These are phyloP conservation scores for Ustilago curta DNA, from an alignment of 1,284 basidiomycete genomes.

Conservation along the genomic window DNA sequence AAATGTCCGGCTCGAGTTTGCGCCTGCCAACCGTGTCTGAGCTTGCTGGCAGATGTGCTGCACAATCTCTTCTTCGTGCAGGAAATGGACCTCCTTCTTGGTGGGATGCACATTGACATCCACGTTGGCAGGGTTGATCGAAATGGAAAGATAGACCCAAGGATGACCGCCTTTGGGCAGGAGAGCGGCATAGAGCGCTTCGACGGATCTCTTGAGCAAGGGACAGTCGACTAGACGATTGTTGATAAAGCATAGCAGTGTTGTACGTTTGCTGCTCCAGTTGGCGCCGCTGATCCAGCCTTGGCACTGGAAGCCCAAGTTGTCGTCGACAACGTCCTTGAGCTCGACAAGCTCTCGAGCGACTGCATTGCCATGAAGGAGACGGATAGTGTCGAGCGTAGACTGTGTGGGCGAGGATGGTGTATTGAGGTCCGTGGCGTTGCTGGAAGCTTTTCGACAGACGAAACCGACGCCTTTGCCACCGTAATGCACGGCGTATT, in stretches of 20 bases:
- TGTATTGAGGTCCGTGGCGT: slow-evolving; percentile 79
- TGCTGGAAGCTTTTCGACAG: slow-evolving; percentile 71
- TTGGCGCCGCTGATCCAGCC: slow-evolving; percentile 88
- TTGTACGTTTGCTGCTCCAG: slow-evolving; percentile 85
- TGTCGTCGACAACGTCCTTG: slow-evolving; percentile 53
- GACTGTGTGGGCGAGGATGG: slow-evolving; percentile 76
- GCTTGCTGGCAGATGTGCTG: slow-evolving; percentile 76
- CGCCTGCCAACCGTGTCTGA: slow-evolving; percentile 44
- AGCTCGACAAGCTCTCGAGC: slow-evolving; percentile 80
- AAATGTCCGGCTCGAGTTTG: slow-evolving; percentile 64
- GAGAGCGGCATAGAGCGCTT: slow-evolving; percentile 84
- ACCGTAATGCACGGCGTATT: slow-evolving; percentile 77
- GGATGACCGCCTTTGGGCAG: slow-evolving; percentile 92
- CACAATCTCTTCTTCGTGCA: slow-evolving; percentile 90
- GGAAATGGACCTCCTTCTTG: slow-evolving; percentile 94
- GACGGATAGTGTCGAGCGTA: slow-evolving; percentile 79
- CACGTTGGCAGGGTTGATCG: slow-evolving; percentile 86
- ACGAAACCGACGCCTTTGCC: slow-evolving; percentile 78
- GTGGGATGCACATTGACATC: slow-evolving; percentile 99
- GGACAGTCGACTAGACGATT: slow-evolving; percentile 92
- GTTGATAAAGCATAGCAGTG: slow-evolving; percentile 95
- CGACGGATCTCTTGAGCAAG: slow-evolving; percentile 86
- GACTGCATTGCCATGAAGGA: slow-evolving; percentile 84
- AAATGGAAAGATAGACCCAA: slow-evolving; percentile 89
- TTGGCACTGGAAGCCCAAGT: slow-evolving; percentile 69